phyloP scores from a whole-genome alignment of 2,329 filamentous ascomycete species.

The Colletotrichum acutatum region DNA sequence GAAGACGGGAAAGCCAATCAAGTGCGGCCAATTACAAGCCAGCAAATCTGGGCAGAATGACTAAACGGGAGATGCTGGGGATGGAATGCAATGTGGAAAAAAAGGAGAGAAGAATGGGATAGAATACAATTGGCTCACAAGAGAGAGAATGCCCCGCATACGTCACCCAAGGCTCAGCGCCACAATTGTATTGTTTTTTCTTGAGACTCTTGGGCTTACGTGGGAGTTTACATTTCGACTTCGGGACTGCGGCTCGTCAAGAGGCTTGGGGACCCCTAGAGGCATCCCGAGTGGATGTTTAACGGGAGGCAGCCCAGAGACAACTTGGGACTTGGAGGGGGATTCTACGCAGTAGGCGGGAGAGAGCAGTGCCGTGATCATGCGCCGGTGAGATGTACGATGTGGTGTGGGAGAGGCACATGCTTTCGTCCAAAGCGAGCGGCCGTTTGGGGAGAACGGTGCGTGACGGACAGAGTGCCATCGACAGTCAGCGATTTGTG shows the following conservation, averaged over 20 bases:
- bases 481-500: conserved; percentile 28
- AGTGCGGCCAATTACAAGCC: conserved; percentile 6
- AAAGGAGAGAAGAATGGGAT: no score
- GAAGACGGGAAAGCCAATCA: conserved; percentile 7
- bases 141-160: conserved; percentile 28
- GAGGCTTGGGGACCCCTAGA: no score
- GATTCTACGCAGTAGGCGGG: neutral
- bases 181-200: neutral
- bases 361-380: conserved; percentile 12
- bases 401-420: conserved; percentile 14
- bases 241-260: conserved; percentile 2
- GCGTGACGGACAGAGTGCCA: conserved; percentile 2
- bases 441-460: neutral
- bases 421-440: conserved; percentile 1
- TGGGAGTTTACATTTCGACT: neutral
- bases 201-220: neutral
- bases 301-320: conserved; percentile 28
- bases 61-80: neutral
- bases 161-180: conserved; percentile 26
- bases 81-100: no score
- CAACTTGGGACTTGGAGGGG: neutral
- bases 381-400: neutral
- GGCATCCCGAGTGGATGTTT: neutral
- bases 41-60: neutral
- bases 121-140: neutral